Conservation (phyloP, 2,329 filamentous ascomycete species). For the Fusarium setosum region DNA sequence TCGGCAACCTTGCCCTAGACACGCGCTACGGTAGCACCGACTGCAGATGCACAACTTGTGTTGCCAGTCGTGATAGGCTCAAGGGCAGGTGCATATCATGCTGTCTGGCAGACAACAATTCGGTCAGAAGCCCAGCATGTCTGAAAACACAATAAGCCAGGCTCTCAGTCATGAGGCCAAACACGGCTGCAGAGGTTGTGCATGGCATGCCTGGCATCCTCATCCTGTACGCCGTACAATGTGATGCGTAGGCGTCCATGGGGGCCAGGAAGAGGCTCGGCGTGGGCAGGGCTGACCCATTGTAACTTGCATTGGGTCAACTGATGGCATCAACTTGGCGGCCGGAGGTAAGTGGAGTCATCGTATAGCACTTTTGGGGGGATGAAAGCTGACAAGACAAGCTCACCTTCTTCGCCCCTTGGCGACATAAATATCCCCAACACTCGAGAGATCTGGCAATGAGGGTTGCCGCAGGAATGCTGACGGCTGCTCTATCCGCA, state of each 20-base stretch:
- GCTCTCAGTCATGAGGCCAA: conserved; percentile 21
- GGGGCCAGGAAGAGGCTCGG: conserved; percentile 12
- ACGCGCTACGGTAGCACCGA: conserved; percentile 34
- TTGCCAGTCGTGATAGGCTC: conserved; percentile 25
- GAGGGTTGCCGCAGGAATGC: neutral
- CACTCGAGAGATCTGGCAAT: neutral
- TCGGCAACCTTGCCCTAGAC: conserved; percentile 32
- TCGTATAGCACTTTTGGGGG: conserved; percentile 2
- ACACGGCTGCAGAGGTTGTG: conserved; percentile 23
- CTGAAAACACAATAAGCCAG: conserved; percentile 22
- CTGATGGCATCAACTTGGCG: conserved; percentile 3
- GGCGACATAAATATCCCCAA: neutral
- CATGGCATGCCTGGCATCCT: conserved; percentile 22
- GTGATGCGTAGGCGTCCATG: conserved; percentile 13
- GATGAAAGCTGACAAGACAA: neutral
- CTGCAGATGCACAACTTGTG: conserved; percentile 32
- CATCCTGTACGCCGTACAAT: neutral
- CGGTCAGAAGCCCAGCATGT: conserved; percentile 10
- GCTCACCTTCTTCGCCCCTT: neutral
- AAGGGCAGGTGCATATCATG: conserved; percentile 28
- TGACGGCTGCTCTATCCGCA: neutral
- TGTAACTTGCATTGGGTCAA: conserved; percentile 5
- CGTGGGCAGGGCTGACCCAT: conserved; percentile 21
- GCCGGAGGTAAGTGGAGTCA: neutral
- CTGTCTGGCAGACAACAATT: conserved; percentile 14